Base-by-base conservation (phyloP, 2,329 filamentous ascomycete genomes). In the Calonectria pseudoturangicola region DNA sequence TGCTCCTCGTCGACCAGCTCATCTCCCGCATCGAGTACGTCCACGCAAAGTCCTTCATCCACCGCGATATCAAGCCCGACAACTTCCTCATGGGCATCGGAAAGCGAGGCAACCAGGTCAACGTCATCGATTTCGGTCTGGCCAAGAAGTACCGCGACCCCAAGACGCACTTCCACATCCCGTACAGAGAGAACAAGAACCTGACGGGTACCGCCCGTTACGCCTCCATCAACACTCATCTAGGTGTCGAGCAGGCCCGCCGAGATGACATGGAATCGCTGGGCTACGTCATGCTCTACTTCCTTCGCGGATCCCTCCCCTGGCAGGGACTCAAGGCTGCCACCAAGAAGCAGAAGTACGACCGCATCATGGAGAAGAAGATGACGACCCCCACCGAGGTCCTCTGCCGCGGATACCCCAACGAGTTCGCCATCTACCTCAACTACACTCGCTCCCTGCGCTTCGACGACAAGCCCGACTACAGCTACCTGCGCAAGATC, bases 301-400 rank as follows among this genome's bases (percentile, higher is more conserved):
- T 99, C 89, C 98, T 96, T 90, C 96, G 97, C 86, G 97, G 97
- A 76, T 98, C 96, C 76, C 95, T 99, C 71, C 97, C 97, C 75
- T 99, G 97, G 97, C 97, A 99, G 89, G 97, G 97, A 70, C 90
- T 98, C 68, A 98, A 98, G 92, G 96, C 96, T 88, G 96, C 96
- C 80, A 98, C 96, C 79, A 98, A 98, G 93, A 98, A 98, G 93
- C 96, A 98, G 89, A 99, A 99, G 90, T 98, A 99, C 85, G 97
- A 99, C 88, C 93, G 96, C 78, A 99, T 99, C 88, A 98, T 98
- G 96, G 97, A 99, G 91, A 99, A 99, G 93, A 99, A 99, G 95
- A 98, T 98, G 97, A 99, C 97, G 15, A 99, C 97, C 4, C 96
- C 97, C 10, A 98, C 96, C 80, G 96, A 99, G 87, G 96, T 98